Conservation (phyloP, 2,329 filamentous ascomycete species). For the Diaporthe helianthi region DNA sequence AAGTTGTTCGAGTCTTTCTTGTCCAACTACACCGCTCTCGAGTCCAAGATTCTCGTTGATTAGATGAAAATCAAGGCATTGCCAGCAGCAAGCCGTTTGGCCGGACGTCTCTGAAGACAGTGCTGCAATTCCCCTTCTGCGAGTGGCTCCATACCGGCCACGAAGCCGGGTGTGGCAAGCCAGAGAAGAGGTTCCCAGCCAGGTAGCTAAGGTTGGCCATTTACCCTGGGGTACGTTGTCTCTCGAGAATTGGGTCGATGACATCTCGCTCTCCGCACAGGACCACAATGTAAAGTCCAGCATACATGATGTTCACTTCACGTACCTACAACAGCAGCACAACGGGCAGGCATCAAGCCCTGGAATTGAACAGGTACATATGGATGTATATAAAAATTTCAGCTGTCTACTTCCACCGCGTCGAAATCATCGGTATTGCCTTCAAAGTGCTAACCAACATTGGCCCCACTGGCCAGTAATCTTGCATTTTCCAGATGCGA, state of each 20-base stretch:
- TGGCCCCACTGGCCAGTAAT: not conserved
- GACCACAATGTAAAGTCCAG: not conserved
- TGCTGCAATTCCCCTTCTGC: not conserved
- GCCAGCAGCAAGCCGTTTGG: not conserved
- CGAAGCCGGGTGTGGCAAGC: not conserved
- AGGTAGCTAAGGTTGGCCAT: not conserved
- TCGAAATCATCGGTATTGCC: no score
- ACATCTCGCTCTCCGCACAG: not conserved
- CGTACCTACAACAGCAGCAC: not conserved
- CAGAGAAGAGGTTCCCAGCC: not conserved
- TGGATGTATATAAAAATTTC: no score
- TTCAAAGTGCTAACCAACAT: no score
- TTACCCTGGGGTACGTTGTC: not conserved
- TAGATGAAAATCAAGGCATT: conserved; percentile 46
- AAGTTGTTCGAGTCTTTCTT: conserved; percentile 90
- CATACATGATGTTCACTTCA: not conserved
- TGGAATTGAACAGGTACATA: not conserved
- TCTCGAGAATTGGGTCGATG: not conserved
- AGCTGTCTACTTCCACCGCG: not conserved
- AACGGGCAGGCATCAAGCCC: not conserved
- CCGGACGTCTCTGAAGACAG: not conserved
- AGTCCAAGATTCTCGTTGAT: conserved; percentile 84
- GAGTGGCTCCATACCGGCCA: not conserved
- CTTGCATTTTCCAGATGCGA: not conserved
- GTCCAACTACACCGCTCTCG: conserved; percentile 80